Conservation (phyloP, 495 filamentous ascomycete genomes). For the Astrocystis sublimbata region DNA sequence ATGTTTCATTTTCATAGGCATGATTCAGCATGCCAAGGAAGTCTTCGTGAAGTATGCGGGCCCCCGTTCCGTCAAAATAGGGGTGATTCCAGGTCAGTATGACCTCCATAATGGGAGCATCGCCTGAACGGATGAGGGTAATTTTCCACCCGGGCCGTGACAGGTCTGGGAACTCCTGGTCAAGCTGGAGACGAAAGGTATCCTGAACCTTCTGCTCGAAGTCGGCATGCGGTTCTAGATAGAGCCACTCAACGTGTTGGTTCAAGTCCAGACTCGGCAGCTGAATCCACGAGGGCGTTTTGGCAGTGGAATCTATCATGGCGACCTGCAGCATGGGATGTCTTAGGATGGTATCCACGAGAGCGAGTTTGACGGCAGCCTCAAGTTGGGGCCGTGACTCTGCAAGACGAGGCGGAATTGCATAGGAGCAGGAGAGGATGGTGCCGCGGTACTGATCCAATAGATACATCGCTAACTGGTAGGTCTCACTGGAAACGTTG, state of each 20-base stretch:
- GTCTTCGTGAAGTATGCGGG: constrained; percentile 28
- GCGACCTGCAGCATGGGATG: constrained; percentile 22
- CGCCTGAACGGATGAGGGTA: constrained; percentile 19
- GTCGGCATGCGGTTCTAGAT: not conserved
- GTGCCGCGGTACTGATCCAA: constrained; percentile 26
- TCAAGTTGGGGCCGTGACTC: constrained; percentile 12
- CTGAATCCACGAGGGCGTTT: constrained; percentile 12
- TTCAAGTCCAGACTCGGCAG: constrained; percentile 12
- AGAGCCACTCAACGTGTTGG: constrained; percentile 15
- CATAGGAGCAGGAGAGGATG: constrained; percentile 23
- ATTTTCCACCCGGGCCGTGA: constrained; percentile 28
- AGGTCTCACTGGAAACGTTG: constrained; percentile 5
- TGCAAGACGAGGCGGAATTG: constrained; percentile 20
- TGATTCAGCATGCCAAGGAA: constrained; percentile 26
- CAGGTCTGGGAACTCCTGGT: constrained; percentile 21
- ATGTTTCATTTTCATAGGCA: not conserved
- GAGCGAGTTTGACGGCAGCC: constrained; percentile 16
- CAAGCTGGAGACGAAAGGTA: constrained; percentile 18
- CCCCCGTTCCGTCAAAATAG: constrained; percentile 30
- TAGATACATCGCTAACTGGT: constrained; percentile 21
- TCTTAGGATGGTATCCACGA: constrained; percentile 15
- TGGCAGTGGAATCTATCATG: constrained; percentile 16
- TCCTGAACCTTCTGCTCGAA: constrained; percentile 20
- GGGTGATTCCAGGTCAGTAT: constrained; percentile 33
- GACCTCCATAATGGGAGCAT: constrained; percentile 21